These are phyloP conservation scores for Saccharomycopsis sp. DNA, from an alignment of 805 yeast species.

Conservation along the genomic window DNA sequence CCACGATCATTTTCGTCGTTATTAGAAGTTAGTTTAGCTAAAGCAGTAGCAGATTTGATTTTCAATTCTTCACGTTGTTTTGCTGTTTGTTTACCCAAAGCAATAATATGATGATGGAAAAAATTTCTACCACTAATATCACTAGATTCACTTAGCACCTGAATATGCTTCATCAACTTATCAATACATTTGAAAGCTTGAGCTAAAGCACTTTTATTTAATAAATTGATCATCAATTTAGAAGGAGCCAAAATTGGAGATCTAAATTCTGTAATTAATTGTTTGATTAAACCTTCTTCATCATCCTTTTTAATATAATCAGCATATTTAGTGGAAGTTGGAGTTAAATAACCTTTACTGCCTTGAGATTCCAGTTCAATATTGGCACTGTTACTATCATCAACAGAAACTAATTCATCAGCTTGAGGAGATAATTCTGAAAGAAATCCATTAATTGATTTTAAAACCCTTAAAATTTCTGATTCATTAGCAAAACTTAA, in stretches of 20 bases:
- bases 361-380: slow-evolving; percentile 3
- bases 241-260: slow-evolving; percentile 41
- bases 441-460: slow-evolving; percentile 40
- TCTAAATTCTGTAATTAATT: slow-evolving; percentile 33
- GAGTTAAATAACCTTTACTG: slow-evolving; percentile 5
- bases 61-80: slow-evolving; percentile 17
- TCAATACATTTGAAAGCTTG: slow-evolving; percentile 50
- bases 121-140: slow-evolving; percentile 79
- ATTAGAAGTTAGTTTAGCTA: background rate
- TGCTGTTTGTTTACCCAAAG: slow-evolving; percentile 50
- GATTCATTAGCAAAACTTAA: slow-evolving; percentile 68
- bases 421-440: slow-evolving; percentile 39
- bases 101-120: slow-evolving; percentile 73
- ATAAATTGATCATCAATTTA: slow-evolving; percentile 45
- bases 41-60: background rate
- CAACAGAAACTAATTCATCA: slow-evolving; percentile 11
- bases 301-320: slow-evolving; percentile 33
- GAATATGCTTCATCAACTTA: slow-evolving; percentile 38
- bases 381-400: slow-evolving; percentile 4
- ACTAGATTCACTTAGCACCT: slow-evolving; percentile 46
- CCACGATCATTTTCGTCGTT: slow-evolving; percentile 3
- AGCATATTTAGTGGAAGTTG: slow-evolving; percentile 10
- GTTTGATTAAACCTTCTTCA: slow-evolving; percentile 31
- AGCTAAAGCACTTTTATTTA: slow-evolving; percentile 55
- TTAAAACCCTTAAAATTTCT: slow-evolving; percentile 45